Evolutionary conservation across 208 protist species (phyloP).

Genomic region (Wallacemonas collosoma): DNA sequence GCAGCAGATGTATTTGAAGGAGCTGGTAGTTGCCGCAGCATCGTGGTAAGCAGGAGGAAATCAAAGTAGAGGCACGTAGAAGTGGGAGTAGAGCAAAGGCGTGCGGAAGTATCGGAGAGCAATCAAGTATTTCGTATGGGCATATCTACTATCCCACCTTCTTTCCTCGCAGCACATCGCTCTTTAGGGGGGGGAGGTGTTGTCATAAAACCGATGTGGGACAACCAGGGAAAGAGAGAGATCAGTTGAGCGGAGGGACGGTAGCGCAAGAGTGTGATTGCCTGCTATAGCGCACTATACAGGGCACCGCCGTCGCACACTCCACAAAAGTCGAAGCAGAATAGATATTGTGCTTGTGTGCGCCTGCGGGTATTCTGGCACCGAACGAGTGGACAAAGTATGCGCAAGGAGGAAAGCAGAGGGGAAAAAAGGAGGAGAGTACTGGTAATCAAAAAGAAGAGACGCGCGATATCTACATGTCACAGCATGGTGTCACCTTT

Average conservation of each 20-base stretch:
- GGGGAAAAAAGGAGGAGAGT: slow-evolving; percentile 17
- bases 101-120: not conserved
- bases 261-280: no score
- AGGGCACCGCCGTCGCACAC: no score
- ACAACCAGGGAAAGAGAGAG: no score
- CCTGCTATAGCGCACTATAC: no score
- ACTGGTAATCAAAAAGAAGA: slow-evolving; percentile 19
- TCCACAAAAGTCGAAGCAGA: no score
- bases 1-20: slow-evolving; percentile 1
- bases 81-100: not conserved
- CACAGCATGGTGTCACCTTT: slow-evolving; percentile 20
- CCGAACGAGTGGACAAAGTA: not conserved
- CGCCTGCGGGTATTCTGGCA: not conserved
- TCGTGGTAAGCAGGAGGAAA: not conserved
- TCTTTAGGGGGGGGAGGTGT: no score
- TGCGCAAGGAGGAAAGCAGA: slow-evolving; percentile 7
- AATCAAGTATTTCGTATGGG: no score
- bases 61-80: not conserved
- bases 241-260: no score
- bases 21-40: not conserved
- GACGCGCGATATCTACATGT: slow-evolving; percentile 23
- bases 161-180: no score
- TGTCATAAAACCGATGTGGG: no score
- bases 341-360: no score
- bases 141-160: no score